Base-by-base conservation (phyloP, 176 grass and related monocot genomes). In the Miscanthus lutarioriparius region DNA sequence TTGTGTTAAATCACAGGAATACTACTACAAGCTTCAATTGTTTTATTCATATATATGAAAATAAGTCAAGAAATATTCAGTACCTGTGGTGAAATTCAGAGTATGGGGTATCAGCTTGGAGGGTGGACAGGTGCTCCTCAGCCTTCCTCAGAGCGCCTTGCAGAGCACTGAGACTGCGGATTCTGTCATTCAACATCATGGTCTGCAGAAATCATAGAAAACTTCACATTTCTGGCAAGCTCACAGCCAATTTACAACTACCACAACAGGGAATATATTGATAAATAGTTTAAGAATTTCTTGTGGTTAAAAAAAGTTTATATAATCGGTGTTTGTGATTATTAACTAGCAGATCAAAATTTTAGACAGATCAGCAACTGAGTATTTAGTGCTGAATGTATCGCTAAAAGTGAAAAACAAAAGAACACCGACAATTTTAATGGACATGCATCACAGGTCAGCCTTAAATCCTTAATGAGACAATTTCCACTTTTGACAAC, bases 111-210 rank as follows among this genome's bases (percentile, higher is more conserved):
- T 92, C 93, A 26, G 86, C 82, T 67, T 81, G 86, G 37, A 99
- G 86, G 59, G 67, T 78, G 71, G 86, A 80, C 39, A 99, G 90
- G 84, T 99, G 86, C 77, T 99, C 88, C 84, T 96, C 97, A 19
- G 97, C 91, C 86, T 99, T 99, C 86, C 97, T 96, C 61, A 99
- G 82, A 67, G 97, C 81, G 15, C 90, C 88, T 74, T 90, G 93
- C 38, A 99, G 97, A 77, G 91, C 83, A 79, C 91, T 89, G 3
- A 99, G 93, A 28, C 97, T 99, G 84, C 88, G 91, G 71, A 99
- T 88, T 86, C 97, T 99, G 85, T 99, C 97, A 5, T 99, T 99
- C 78, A 99, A 25, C 97, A 99, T 99, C 90, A 99, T 96, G 39
- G 93, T 92, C 97, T 99, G 86, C 68, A 94, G 1, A 49, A 45